Percentiles rank a stretch among this genome's conserved stretches.
These are phyloP conservation scores for Paraconiothyrium brasiliense DNA, from an alignment of 2,329 filamentous ascomycete genomes.

Conservation along the genomic window DNA sequence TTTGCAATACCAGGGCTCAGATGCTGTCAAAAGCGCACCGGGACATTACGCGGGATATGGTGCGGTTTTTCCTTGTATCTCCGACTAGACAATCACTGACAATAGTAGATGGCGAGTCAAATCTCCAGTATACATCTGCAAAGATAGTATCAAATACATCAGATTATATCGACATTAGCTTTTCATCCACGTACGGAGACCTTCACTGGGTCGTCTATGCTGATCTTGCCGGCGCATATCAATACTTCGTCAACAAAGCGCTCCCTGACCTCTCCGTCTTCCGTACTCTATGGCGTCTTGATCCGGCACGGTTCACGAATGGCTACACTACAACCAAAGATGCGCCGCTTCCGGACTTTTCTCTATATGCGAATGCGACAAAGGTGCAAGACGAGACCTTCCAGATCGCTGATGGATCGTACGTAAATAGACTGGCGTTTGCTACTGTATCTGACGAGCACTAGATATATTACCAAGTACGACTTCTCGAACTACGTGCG, in stretches of 20 bases:
- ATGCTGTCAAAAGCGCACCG: conserved; percentile 45
- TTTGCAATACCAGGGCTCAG: conserved; percentile 45
- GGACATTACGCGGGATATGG: conserved; percentile 52
- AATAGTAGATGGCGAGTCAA: conserved; percentile 43
- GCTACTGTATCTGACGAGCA: neutral
- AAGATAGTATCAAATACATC: conserved; percentile 35
- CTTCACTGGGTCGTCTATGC: conserved; percentile 60
- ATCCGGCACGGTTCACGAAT: conserved; percentile 55
- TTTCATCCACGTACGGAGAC: conserved; percentile 55
- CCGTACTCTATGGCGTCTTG: conserved; percentile 57
- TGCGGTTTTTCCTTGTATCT: conserved; percentile 19
- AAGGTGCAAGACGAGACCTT: conserved; percentile 62
- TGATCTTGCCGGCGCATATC: conserved; percentile 58
- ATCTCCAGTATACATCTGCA: conserved; percentile 56
- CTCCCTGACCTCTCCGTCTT: conserved; percentile 57
- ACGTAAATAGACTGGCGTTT: neutral
- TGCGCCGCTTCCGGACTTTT: conserved; percentile 52
- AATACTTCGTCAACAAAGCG: conserved; percentile 60
- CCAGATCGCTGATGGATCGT: conserved; percentile 50
- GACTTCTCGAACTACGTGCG: conserved; percentile 50
- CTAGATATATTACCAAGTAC: conserved; percentile 59
- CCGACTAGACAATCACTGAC: neutral
- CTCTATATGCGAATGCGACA: conserved; percentile 51
- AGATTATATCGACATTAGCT: conserved; percentile 57
- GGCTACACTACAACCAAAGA: conserved; percentile 56